Conservation (phyloP, 345 rosid genomes). For the Rhodamnia argentea region DNA sequence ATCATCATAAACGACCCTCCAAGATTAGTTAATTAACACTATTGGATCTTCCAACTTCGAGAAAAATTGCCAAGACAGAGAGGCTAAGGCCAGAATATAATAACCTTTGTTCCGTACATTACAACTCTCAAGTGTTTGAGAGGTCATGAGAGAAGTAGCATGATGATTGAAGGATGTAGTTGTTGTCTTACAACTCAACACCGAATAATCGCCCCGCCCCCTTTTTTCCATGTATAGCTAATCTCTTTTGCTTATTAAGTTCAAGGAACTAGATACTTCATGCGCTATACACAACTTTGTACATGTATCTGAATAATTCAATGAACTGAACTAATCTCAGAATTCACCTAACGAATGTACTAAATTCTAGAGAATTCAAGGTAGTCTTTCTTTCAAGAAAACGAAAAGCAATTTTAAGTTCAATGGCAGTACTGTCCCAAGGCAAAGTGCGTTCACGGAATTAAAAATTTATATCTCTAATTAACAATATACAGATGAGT, state of each 20-base stretch:
- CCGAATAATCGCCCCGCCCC: not conserved
- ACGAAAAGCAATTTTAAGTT: not conserved
- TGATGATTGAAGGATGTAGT: not conserved
- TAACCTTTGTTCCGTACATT: not conserved
- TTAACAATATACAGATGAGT: not conserved
- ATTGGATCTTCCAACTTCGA: not conserved
- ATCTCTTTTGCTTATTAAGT: not conserved
- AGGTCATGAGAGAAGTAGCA: not conserved
- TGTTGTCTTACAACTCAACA: not conserved
- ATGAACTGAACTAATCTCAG: not conserved
- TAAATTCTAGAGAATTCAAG: not conserved
- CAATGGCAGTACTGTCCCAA: not conserved
- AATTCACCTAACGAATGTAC: not conserved
- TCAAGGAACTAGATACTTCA: not conserved
- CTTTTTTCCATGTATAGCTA: not conserved
- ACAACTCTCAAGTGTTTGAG: not conserved
- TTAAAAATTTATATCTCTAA: not conserved
- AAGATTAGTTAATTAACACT: not conserved
- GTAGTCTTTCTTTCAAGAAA: not conserved
- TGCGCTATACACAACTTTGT: not conserved
- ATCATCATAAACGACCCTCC: not conserved
- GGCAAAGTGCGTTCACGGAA: not conserved
- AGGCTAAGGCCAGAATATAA: not conserved
- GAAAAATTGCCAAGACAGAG: not conserved
- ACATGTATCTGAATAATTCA: not conserved